Conservation (phyloP, 2,329 filamentous ascomycete species). For the Hysterium pulicare region DNA sequence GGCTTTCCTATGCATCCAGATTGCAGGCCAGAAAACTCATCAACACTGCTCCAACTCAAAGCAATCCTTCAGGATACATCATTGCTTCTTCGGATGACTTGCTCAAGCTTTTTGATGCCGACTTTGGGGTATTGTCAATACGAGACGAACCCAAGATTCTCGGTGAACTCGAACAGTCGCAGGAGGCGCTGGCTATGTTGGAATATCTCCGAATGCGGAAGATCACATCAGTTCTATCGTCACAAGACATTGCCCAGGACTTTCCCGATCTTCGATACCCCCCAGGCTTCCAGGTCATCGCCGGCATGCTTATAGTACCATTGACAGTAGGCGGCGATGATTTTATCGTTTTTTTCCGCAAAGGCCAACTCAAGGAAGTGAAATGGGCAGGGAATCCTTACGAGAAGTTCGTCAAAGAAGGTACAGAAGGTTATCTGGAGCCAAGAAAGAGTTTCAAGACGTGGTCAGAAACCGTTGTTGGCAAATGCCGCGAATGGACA, state of each 20-base stretch:
- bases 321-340: conserved; percentile 72
- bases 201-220: conserved; percentile 78
- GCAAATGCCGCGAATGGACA: conserved; percentile 82
- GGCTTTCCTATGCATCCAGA: conserved; percentile 79
- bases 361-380: conserved; percentile 68
- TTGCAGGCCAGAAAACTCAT: conserved; percentile 85
- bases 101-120: conserved; percentile 78
- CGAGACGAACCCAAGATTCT: conserved; percentile 85
- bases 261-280: conserved; percentile 78
- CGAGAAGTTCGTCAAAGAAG: conserved; percentile 70
- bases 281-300: conserved; percentile 74
- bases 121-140: conserved; percentile 82
- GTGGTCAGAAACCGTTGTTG: conserved; percentile 77
- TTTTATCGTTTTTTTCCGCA: conserved; percentile 90
- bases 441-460: conserved; percentile 75
- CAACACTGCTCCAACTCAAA: conserved; percentile 75
- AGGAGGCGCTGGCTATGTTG: conserved; percentile 78
- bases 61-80: conserved; percentile 85
- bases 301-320: conserved; percentile 78
- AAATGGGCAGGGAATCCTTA: conserved; percentile 88
- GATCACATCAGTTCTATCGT: conserved; percentile 71
- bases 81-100: conserved; percentile 85
- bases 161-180: conserved; percentile 69
- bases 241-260: conserved; percentile 70
- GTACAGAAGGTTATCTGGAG: conserved; percentile 71